Evolutionary conservation across 75 land plant genomes (phyloP).

Genomic region (Azolla pinnata): DNA sequence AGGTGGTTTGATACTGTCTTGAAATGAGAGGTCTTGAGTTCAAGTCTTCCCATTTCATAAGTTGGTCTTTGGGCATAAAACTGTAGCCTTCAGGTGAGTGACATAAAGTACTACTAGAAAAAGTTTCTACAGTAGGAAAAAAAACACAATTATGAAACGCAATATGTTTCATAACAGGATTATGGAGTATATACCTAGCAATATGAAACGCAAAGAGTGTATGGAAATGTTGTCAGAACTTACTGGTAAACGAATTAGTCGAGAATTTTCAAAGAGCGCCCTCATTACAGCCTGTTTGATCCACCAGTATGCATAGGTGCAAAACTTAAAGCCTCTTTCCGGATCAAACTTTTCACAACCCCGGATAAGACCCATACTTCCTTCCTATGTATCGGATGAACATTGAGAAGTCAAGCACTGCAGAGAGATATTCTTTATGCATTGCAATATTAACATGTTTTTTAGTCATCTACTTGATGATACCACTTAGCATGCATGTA

Average conservation of each 20-base stretch:
- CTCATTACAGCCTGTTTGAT: constrained; percentile 75
- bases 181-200: background rate
- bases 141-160: background rate
- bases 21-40: no score
- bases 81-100: background rate
- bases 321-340: constrained; percentile 77
- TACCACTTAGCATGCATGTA: no score
- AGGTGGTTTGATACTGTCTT: no score
- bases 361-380: constrained; percentile 69
- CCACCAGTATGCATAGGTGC: constrained; percentile 99
- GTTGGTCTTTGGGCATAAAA: background rate
- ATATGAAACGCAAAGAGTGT: background rate
- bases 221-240: constrained; percentile 7
- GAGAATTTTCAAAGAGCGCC: constrained; percentile 58
- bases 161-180: background rate
- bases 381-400: no score
- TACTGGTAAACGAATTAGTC: constrained; percentile 82
- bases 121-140: background rate
- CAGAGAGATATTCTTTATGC: no score
- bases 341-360: constrained; percentile 93
- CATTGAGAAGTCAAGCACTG: no score
- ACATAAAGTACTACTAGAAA: no score
- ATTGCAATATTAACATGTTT: no score
- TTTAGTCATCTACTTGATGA: no score
- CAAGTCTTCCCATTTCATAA: background rate